Percentiles rank a stretch among this genome's conserved stretches.
Evolutionary conservation across 1,284 basidiomycete species (phyloP).

Genomic region (Pyrrhoderma lamaoense): DNA sequence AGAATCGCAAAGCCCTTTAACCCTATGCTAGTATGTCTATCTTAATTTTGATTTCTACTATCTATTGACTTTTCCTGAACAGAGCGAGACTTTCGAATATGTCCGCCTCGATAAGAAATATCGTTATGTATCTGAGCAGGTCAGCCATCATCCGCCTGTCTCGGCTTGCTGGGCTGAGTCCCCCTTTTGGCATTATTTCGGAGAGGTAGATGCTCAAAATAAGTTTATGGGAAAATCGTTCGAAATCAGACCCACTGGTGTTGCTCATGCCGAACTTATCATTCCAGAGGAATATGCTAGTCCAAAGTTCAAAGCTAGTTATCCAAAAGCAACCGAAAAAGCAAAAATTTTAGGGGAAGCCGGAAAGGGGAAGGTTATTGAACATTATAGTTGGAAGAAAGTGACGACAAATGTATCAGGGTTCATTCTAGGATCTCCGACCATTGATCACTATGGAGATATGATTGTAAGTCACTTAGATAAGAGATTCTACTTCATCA

Average conservation of each 20-base stretch:
- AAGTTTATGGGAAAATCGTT: slow-evolving; percentile 96
- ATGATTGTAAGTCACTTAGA: slow-evolving; percentile 62
- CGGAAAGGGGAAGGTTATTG: slow-evolving; percentile 50
- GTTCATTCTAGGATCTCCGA: slow-evolving; percentile 88
- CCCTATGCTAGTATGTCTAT: slow-evolving; percentile 67
- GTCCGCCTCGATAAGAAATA: slow-evolving; percentile 84
- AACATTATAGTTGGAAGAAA: slow-evolving; percentile 94
- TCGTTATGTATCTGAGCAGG: slow-evolving; percentile 91
- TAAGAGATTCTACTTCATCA: slow-evolving; percentile 4
- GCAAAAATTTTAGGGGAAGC: slow-evolving; percentile 23
- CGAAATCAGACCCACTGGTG: slow-evolving; percentile 92
- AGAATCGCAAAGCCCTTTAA: slow-evolving; percentile 96
- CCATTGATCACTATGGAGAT: slow-evolving; percentile 96
- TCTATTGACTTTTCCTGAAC: slow-evolving; percentile 29
- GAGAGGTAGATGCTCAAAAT: slow-evolving; percentile 90
- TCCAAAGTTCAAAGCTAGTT: slow-evolving; percentile 30
- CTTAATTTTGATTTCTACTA: background rate
- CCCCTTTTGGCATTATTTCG: slow-evolving; percentile 86
- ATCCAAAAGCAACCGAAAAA: slow-evolving; percentile 41
- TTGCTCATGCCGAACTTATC: slow-evolving; percentile 84
- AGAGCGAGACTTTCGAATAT: slow-evolving; percentile 93
- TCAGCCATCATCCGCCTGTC: slow-evolving; percentile 94
- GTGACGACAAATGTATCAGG: slow-evolving; percentile 91
- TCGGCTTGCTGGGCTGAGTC: slow-evolving; percentile 96
- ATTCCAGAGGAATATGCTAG: slow-evolving; percentile 59